Conservation (phyloP, 2,329 filamentous ascomycete genomes). For the Aspergillus luchuensis region DNA sequence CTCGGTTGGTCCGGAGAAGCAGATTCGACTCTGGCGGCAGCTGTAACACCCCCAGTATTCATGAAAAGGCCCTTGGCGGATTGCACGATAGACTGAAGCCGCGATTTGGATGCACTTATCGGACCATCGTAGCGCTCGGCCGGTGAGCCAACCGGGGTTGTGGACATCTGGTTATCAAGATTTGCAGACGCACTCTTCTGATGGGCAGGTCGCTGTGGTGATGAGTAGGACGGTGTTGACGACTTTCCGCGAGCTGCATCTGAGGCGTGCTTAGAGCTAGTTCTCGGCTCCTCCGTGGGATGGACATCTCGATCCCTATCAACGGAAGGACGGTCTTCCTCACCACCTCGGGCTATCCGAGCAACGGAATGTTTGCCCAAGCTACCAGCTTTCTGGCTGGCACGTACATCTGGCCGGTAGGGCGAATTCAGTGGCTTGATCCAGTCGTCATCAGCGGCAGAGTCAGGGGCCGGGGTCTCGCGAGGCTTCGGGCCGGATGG, state of each 20-base stretch:
- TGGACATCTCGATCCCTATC: slow-evolving; percentile 14
- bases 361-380: slow-evolving; percentile 53
- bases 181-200: slow-evolving; percentile 66
- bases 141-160: slow-evolving; percentile 61
- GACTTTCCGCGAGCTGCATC: slow-evolving; percentile 62
- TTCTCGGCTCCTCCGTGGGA: slow-evolving; percentile 18
- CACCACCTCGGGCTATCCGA: slow-evolving; percentile 25
- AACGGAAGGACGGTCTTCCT: slow-evolving; percentile 13
- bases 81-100: slow-evolving; percentile 86
- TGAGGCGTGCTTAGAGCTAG: slow-evolving; percentile 21
- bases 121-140: slow-evolving; percentile 69
- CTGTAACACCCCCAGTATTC: slow-evolving; percentile 65
- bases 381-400: slow-evolving; percentile 63
- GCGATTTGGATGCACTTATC: slow-evolving; percentile 88
- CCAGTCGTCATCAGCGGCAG: slow-evolving; percentile 59
- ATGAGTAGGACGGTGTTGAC: slow-evolving; percentile 62
- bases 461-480: slow-evolving; percentile 25
- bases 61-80: slow-evolving; percentile 83
- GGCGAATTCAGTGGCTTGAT: slow-evolving; percentile 56
- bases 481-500: slow-evolving; percentile 22
- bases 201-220: slow-evolving; percentile 51
- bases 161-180: slow-evolving; percentile 53
- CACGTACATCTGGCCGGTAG: slow-evolving; percentile 56
- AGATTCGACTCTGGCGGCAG: slow-evolving; percentile 60
- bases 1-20: slow-evolving; percentile 46